phyloP scores from a whole-genome alignment of 495 filamentous ascomycete species.

The Hypoxylon trugodes region DNA sequence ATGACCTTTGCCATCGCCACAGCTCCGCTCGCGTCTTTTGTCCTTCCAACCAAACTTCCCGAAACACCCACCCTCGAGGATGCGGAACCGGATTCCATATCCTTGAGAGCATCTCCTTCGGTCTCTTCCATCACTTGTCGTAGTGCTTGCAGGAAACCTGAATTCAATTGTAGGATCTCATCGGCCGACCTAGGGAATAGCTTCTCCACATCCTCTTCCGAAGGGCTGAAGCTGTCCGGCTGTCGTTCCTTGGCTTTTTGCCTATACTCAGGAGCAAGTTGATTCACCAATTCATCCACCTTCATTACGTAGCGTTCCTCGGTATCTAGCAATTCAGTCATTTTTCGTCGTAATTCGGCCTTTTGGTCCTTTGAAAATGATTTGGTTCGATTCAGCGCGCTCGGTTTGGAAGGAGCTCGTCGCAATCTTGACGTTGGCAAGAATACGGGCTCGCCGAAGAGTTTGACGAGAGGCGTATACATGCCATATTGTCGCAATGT shows the following conservation, averaged over 20 bases:
- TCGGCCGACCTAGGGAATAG: conserved; percentile 84
- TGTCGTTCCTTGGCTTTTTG: conserved; percentile 67
- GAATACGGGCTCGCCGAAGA: conserved; percentile 84
- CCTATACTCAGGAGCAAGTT: conserved; percentile 76
- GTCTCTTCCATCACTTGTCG: conserved; percentile 80
- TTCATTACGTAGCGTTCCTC: conserved; percentile 93
- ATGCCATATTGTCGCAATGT: conserved; percentile 73
- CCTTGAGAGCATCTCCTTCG: conserved; percentile 77
- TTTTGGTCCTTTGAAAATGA: conserved; percentile 83
- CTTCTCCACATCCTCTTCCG: conserved; percentile 71
- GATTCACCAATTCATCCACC: conserved; percentile 79
- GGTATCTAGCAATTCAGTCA: conserved; percentile 92
- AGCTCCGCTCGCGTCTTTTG: conserved; percentile 76
- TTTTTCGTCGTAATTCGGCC: conserved; percentile 81
- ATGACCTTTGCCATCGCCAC: conserved; percentile 78
- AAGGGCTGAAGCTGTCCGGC: conserved; percentile 73
- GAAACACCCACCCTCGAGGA: conserved; percentile 57
- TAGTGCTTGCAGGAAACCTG: conserved; percentile 77
- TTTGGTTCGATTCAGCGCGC: conserved; percentile 74
- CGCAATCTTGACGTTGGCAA: conserved; percentile 87
- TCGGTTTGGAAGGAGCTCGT: conserved; percentile 86
- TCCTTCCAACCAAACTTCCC: conserved; percentile 52
- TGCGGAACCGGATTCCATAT: conserved; percentile 60
- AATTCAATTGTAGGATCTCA: conserved; percentile 79
- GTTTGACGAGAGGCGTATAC: conserved; percentile 75